Conservation (phyloP, 148 eudicot genomes). For the Camellia sinensis region DNA sequence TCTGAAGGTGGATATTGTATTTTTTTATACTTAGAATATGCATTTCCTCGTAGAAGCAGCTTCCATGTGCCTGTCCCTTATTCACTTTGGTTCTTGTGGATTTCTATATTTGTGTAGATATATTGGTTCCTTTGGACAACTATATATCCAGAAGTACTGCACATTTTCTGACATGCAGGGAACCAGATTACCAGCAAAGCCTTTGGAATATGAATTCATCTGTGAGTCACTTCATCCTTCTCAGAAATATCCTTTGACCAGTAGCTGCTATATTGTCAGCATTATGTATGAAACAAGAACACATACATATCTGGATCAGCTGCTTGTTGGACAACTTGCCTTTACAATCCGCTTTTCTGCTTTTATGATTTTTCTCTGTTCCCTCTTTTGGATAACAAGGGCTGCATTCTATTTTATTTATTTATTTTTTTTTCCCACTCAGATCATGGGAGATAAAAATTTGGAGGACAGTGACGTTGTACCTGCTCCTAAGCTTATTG, state of each 20-base stretch:
- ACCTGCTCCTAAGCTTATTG: constrained; percentile 96
- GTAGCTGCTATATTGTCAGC: not conserved
- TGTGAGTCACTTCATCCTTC: constrained; percentile 40
- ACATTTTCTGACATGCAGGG: constrained; percentile 81
- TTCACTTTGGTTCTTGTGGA: constrained; percentile 22
- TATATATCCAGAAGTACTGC: constrained; percentile 84
- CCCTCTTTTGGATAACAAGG: not conserved
- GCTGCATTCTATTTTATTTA: not conserved
- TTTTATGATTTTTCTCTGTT: not conserved
- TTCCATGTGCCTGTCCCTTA: not conserved
- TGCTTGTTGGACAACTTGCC: not conserved
- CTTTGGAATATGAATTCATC: constrained; percentile 84
- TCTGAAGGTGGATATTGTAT: no score
- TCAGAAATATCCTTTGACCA: not conserved
- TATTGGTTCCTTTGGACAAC: constrained; percentile 90
- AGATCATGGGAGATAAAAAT: constrained; percentile 84
- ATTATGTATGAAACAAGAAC: not conserved
- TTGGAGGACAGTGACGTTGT: constrained; percentile 93
- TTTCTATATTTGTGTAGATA: constrained; percentile 48
- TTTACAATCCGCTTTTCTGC: not conserved
- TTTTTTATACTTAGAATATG: not conserved
- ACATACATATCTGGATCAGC: not conserved
- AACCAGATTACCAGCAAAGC: constrained; percentile 95
- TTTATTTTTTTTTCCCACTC: not conserved
- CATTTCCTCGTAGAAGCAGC: constrained; percentile 6